Evolutionary conservation across 768 basidiomycete species (phyloP), one percentile per base, ranked within the genome.

Genomic region (Trametes cingulata): DNA sequence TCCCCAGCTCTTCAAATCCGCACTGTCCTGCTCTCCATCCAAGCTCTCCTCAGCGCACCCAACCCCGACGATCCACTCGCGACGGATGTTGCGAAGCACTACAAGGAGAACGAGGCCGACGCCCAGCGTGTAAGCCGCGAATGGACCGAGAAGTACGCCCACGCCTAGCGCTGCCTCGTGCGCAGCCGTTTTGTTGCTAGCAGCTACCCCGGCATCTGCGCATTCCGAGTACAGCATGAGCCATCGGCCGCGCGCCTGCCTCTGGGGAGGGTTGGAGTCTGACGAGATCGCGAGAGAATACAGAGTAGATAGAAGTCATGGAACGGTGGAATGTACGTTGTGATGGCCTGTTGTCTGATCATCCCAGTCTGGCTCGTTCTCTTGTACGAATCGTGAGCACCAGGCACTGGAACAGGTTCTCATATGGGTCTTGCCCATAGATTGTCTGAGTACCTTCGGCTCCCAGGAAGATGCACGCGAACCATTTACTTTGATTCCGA

Each of bases 1-100:
- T 97, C 95, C 10, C 97, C 97, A 19, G 97, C 97, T 0, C 82
- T 99, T 17, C 97, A 99, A 74, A 99, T 99, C 76, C 89, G 97
- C 66, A 99, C 97, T 1, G 97, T 99, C 51, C 80, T 99, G 58
- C 83, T 99, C 51, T 98, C 96, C 40, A 83, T 99, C 70, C 97
- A 99, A 75, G 97, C 97, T n/a, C 80, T 99, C 46, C 81, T 99
- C 42, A 92, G 90, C 63, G 88, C 97, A 1, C 97, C 97, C 2
- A 99, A 99, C 75, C 97, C 97, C 0, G 94, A 96, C 68, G 94
- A 96, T 70, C 94, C 94, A 5, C 83, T 96, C 25, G 94, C 94
- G 35, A 93, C 94, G 39, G 94, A 96, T 65, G 92, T 94, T 17
- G 97, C 97, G 27, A 95, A 97, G 74, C 95, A 98, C 71, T 99